Percentiles rank a stretch among this genome's conserved stretches.
These are phyloP conservation scores for Graphium sp. DNA, from an alignment of 2,329 filamentous ascomycete genomes.

Conservation along the genomic window DNA sequence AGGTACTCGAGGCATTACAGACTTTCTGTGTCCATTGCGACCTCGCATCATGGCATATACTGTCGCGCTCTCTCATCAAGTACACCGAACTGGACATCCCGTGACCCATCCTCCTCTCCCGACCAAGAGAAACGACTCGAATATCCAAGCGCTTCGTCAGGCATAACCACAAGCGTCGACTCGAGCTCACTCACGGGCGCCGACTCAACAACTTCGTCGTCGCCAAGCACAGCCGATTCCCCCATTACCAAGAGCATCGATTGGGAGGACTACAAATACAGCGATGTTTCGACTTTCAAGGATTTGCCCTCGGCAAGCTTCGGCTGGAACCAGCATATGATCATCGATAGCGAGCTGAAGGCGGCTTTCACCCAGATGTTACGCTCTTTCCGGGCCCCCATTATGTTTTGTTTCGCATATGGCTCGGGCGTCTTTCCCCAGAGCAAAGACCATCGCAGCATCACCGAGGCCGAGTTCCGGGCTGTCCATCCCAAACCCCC, in stretches of 20 bases:
- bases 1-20: no score
- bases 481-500: slow-evolving; percentile 72
- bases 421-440: slow-evolving; percentile 94
- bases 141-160: no score
- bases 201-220: neutral
- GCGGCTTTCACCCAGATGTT: slow-evolving; percentile 74
- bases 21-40: no score
- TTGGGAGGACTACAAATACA: slow-evolving; percentile 25
- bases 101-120: neutral
- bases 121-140: no score
- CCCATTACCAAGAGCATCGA: slow-evolving; percentile 11
- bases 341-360: slow-evolving; percentile 91
- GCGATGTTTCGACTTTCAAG: slow-evolving; percentile 23
- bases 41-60: no score
- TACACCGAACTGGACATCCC: neutral
- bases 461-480: slow-evolving; percentile 37
- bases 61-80: no score
- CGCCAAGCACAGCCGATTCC: neutral
- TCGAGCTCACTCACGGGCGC: slow-evolving; percentile 1
- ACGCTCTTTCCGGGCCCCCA: slow-evolving; percentile 82
- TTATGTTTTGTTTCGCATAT: slow-evolving; percentile 93
- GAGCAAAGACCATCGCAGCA: slow-evolving; percentile 28
- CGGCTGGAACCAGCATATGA: slow-evolving; percentile 90
- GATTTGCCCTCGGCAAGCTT: slow-evolving; percentile 40
- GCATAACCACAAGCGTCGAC: neutral